These are phyloP conservation scores for Hordeum pubiflorum DNA, from an alignment of 202 grass and related monocot species.

Conservation along the genomic window DNA sequence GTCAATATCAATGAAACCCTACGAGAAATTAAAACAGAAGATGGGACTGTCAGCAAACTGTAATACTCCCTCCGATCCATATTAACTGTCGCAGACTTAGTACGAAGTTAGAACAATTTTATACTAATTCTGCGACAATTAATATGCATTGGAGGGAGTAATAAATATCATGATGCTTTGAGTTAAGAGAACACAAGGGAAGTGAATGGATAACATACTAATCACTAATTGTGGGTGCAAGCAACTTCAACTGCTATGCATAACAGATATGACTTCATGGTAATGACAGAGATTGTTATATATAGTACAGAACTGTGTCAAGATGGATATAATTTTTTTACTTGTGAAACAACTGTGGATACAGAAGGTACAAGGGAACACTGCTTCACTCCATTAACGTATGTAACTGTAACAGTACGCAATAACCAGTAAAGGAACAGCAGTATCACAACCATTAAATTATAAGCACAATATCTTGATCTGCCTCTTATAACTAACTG, in stretches of 20 bases:
- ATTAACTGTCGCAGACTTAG: too few species aligned
- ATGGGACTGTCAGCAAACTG: conserved; percentile 1
- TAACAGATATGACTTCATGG: conserved; percentile 15
- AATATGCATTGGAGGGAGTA: neutral
- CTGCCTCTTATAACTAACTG: conserved; percentile 8
- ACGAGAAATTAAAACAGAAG: conserved; percentile 18
- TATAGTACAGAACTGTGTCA: neutral
- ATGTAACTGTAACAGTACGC: neutral
- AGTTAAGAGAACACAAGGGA: conserved; percentile 10
- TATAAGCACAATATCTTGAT: conserved; percentile 10
- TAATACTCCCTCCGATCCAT: neutral
- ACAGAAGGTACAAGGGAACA: neutral
- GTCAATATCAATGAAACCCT: conserved; percentile 66
- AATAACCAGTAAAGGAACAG: neutral
- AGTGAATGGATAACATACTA: neutral
- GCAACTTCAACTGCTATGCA: conserved; percentile 6
- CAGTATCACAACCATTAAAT: neutral
- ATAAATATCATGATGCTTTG: conserved; percentile 18
- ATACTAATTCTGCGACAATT: too few species aligned
- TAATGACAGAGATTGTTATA: neutral
- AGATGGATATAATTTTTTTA: neutral
- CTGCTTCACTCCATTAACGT: neutral
- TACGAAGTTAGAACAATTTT: too few species aligned
- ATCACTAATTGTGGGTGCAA: conserved; percentile 3
- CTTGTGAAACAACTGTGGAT: neutral